Conservation (phyloP, 225 moss, liverwort and hornwort genomes). For the Pseudoscleropodium purum region DNA sequence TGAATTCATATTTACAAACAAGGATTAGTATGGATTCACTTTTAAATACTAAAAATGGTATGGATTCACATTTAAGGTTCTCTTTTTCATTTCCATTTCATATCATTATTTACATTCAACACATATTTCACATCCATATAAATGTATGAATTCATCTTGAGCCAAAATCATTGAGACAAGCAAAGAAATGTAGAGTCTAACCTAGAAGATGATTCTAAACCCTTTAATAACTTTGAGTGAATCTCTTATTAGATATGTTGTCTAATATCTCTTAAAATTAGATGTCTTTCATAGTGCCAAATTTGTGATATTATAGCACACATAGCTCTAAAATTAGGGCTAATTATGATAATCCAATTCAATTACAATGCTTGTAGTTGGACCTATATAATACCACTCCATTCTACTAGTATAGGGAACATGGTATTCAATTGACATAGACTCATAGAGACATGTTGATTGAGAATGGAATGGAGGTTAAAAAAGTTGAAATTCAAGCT, state of each 20-base stretch:
- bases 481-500: neutral
- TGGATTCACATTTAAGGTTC: neutral
- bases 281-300: neutral
- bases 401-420: too few relatives aligned
- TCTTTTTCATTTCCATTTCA: neutral
- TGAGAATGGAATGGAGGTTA: rapidly evolving
- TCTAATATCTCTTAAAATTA: neutral
- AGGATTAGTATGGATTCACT: neutral
- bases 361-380: too few relatives aligned
- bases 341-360: too few relatives aligned
- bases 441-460: neutral
- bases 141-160: neutral
- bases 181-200: neutral
- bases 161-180: rapidly evolving
- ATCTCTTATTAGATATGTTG: neutral
- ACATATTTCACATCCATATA: neutral
- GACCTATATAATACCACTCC: too few relatives aligned
- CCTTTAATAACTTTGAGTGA: neutral
- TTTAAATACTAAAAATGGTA: neutral
- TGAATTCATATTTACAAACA: too few relatives aligned
- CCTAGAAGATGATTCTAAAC: neutral
- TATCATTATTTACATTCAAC: neutral
- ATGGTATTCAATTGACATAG: neutral
- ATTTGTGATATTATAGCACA: neutral
- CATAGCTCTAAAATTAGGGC: too few relatives aligned